Evolutionary conservation across 2,329 filamentous ascomycete species (phyloP).

Genomic region (Fusarium scirpi): DNA sequence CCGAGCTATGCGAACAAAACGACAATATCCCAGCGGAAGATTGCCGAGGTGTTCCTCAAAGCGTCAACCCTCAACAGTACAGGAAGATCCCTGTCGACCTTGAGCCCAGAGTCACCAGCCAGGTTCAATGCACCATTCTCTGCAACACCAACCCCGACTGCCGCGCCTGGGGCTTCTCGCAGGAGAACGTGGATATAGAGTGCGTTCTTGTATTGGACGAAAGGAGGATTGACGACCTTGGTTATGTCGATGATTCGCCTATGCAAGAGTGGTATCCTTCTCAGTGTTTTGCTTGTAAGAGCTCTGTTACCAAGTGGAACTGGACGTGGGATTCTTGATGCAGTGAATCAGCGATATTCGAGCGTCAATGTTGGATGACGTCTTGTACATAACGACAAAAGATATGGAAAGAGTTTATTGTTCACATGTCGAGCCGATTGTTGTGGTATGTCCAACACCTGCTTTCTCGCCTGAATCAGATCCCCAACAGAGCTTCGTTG

Average conservation of each 20-base stretch:
- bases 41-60: not conserved
- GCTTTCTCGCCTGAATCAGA: too few relatives aligned
- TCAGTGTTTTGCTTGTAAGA: not conserved
- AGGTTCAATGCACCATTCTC: not conserved
- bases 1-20: not conserved
- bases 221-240: not conserved
- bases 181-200: not conserved
- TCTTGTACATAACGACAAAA: too few relatives aligned
- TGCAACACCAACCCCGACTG: not conserved
- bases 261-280: not conserved
- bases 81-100: not conserved
- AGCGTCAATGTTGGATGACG: not conserved
- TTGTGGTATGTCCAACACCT: too few relatives aligned
- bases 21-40: not conserved
- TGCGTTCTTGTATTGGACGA: not conserved
- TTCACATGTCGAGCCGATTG: too few relatives aligned
- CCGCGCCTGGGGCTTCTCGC: not conserved
- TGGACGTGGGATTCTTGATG: not conserved
- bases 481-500: too few relatives aligned
- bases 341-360: not conserved
- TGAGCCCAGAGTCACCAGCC: not conserved
- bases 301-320: not conserved
- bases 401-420: too few relatives aligned
- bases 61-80: not conserved
- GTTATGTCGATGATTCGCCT: not conserved